Percentiles rank a stretch among this genome's conserved stretches.
These are phyloP conservation scores for Eucalyptus pauciflora DNA, from an alignment of 345 rosid species.

Conservation along the genomic window DNA sequence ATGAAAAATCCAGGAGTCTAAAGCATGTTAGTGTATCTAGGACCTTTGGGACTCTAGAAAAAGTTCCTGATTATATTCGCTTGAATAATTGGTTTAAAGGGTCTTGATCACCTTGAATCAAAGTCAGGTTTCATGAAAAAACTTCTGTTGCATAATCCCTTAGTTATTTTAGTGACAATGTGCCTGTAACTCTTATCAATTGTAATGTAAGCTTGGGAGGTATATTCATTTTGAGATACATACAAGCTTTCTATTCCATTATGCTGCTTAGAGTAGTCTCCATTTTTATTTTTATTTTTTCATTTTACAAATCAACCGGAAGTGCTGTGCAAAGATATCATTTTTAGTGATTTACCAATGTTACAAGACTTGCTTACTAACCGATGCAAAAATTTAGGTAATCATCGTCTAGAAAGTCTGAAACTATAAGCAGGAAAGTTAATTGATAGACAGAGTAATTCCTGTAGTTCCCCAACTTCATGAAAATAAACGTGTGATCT, in stretches of 20 bases:
- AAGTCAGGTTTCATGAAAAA: not conserved
- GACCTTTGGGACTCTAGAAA: not conserved
- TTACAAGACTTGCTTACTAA: not conserved
- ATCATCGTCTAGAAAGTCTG: not conserved
- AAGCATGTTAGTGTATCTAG: not conserved
- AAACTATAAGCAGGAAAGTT: not conserved
- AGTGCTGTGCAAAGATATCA: not conserved
- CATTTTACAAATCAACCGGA: not conserved
- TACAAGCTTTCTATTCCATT: not conserved
- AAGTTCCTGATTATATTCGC: not conserved
- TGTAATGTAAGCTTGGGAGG: not conserved
- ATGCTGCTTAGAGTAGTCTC: not conserved
- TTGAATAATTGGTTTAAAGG: not conserved
- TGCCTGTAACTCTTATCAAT: not conserved
- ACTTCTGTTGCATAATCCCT: not conserved
- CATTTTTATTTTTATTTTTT: not conserved
- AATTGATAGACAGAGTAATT: not conserved
- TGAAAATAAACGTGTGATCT: not conserved
- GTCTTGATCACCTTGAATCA: not conserved
- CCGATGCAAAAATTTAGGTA: not conserved
- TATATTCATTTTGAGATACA: not conserved
- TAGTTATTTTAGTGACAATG: not conserved
- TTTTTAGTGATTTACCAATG: not conserved
- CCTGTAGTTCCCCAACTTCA: not conserved
- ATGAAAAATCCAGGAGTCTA: not conserved